Percentiles rank a stretch among this genome's conserved stretches.
Evolutionary conservation across 2,329 filamentous ascomycete species (phyloP).

Genomic region (Xylariales sp.): DNA sequence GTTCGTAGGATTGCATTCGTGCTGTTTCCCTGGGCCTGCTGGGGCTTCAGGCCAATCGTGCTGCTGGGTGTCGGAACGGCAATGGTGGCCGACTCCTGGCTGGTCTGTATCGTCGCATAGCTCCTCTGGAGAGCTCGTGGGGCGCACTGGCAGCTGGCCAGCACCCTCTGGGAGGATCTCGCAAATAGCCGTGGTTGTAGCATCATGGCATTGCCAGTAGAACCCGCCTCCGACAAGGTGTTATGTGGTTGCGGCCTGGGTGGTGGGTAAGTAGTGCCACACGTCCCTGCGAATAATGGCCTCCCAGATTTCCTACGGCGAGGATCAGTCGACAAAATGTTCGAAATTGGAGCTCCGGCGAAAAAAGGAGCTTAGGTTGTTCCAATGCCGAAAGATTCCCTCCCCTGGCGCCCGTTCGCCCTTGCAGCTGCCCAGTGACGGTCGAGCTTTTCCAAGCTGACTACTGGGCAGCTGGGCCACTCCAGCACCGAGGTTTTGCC

Average conservation of each 20-base stretch:
- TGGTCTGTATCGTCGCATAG: constrained; percentile 22
- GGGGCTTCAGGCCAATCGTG: constrained; percentile 9
- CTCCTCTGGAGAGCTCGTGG: constrained; percentile 15
- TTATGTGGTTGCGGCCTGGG: constrained; percentile 5
- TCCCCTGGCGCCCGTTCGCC: too few relatives aligned
- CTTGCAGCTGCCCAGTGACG: too few relatives aligned
- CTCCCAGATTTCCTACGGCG: too few relatives aligned
- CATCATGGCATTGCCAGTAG: constrained; percentile 20
- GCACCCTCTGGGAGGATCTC: constrained; percentile 18
- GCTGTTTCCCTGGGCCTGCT: constrained; percentile 16
- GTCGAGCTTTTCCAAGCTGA: too few relatives aligned
- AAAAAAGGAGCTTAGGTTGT: constrained; percentile 8
- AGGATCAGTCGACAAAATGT: too few relatives aligned
- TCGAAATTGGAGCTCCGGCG: constrained; percentile 7
- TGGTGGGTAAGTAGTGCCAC: too few relatives aligned
- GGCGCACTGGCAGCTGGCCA: constrained; percentile 18
- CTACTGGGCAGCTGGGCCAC: too few relatives aligned
- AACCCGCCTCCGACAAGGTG: background rate
- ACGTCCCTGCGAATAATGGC: too few relatives aligned
- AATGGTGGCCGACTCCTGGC: constrained; percentile 9
- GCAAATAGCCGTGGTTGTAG: constrained; percentile 26
- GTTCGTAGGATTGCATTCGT: constrained; percentile 60
- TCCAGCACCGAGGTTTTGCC: too few relatives aligned
- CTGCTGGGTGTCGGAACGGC: constrained; percentile 13
- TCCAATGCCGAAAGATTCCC: constrained; percentile 7